Evolutionary conservation across 371 early-diverging fungal species (phyloP), one percentile per base, ranked within the genome.

Genomic region (Parasitella parasitica): DNA sequence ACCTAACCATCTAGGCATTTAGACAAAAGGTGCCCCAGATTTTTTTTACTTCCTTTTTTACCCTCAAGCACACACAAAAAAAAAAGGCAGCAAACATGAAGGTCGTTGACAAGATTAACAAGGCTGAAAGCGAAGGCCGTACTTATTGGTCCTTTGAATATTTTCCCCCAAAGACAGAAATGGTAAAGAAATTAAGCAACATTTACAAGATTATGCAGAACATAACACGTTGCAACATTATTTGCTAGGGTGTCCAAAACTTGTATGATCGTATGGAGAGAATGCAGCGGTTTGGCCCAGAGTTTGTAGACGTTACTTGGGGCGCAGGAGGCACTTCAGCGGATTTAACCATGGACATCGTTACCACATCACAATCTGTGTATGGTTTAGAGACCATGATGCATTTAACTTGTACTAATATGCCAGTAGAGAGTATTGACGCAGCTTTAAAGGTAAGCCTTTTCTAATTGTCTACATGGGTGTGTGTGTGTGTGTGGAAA

Each of bases 351-450:
- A 81, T 86, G 37, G 92, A 93, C 64, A 87, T 93, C 56, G 95
- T 95, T 70, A 76, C 89, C 18, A 94, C 89, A 52, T 90, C 97
- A 4, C 96, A 96, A 73, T 81, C 91, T 43, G 95, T 95, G 1
- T 95, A 93, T 72, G 96, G 96, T 39, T 83, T 95, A 61, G 97
- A 97, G 71, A 91, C 96, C 4, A 91, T 93, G 84, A 96, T 97
- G 97, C 97, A 97, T 70, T 84, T 97, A 75, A 97, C 96, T 11
- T 97, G 97, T 81, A 95, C 96, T 62, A 96, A 95, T 80, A 96
- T 95, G 91, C 92, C 93, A 34, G 81, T 88, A 6, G 89, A 88
- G 57, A 91, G 91, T 75, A 90, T 97, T 67, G 92, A 94, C 72
- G 66, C 59, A 55, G 97, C 96, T 4, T 81, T 97, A 49, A 73